Percentiles rank a stretch among this genome's conserved stretches.
Conservation (phyloP, 1,139 yeast species). For the Pneumocystis murina region DNA sequence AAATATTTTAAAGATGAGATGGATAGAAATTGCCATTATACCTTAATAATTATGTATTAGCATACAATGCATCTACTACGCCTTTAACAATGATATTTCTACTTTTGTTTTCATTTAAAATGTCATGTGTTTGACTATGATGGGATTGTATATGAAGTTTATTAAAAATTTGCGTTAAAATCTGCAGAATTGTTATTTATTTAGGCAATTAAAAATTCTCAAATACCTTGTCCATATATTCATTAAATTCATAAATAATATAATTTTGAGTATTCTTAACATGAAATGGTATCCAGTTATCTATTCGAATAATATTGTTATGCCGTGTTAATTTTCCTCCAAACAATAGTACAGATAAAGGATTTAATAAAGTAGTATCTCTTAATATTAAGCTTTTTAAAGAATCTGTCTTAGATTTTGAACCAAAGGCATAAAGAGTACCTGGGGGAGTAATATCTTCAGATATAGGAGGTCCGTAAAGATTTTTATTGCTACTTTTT, state of each 20-base stretch:
- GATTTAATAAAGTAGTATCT: background rate
- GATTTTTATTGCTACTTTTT: background rate
- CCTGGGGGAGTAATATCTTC: background rate
- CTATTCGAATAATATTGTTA: background rate
- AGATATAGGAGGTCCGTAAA: background rate
- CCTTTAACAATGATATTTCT: background rate
- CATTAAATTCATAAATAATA: background rate
- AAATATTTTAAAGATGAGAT: background rate
- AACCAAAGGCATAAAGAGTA: background rate
- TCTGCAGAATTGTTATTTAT: background rate
- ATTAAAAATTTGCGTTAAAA: background rate
- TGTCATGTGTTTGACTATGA: background rate
- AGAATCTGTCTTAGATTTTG: background rate
- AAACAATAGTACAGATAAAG: background rate
- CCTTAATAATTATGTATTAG: background rate
- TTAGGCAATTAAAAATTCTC: background rate
- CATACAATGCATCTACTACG: background rate
- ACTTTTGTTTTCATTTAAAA: background rate
- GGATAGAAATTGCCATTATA: background rate
- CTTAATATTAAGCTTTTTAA: background rate
- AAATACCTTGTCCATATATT: background rate
- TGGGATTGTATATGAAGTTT: background rate
- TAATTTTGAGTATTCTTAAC: background rate
- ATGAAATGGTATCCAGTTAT: constrained; percentile 1
- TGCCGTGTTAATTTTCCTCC: background rate